A percentile compares a stretch with the other conserved stretches of the same genome.
phyloP scores from a whole-genome alignment of 306 rosid species.

The Luffa aegyptiaca region DNA sequence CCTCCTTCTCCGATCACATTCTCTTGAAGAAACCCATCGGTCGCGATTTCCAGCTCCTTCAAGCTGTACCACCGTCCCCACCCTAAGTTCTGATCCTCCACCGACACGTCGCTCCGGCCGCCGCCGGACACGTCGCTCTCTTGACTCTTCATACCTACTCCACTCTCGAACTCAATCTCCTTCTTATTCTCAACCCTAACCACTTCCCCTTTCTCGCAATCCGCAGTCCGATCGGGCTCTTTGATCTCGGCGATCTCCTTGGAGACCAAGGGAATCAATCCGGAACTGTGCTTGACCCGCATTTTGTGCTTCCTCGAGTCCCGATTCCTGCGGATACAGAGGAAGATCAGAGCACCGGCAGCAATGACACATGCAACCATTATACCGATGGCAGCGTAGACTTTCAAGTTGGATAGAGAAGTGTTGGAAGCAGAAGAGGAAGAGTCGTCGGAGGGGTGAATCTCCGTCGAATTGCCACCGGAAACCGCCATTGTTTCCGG shows the following conservation, averaged over 20 bases:
- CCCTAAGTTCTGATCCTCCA: constrained; percentile 55
- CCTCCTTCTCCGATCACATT: constrained; percentile 98
- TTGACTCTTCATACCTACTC: constrained; percentile 18
- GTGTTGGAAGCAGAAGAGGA: constrained; percentile 23
- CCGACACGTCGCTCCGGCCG: constrained; percentile 30
- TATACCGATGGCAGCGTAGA: constrained; percentile 38
- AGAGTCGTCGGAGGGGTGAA: constrained; percentile 14
- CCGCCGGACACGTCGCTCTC: constrained; percentile 43
- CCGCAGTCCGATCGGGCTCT: constrained; percentile 20
- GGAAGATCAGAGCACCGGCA: constrained; percentile 29
- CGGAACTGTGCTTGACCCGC: constrained; percentile 65
- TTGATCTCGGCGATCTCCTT: constrained; percentile 72
- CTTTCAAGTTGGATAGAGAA: constrained; percentile 30
- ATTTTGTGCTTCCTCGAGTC: constrained; percentile 23
- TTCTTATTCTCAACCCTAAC: constrained; percentile 25
- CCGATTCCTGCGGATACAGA: constrained; percentile 39
- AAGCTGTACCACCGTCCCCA: constrained; percentile 94
- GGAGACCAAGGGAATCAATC: constrained; percentile 59
- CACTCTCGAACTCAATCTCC: constrained; percentile 21
- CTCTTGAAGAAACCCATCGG: constrained; percentile 51
- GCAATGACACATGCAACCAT: constrained; percentile 23
- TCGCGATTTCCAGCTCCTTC: constrained; percentile 63
- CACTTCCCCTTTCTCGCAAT: constrained; percentile 16
- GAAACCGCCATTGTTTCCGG: constrained; percentile 41
- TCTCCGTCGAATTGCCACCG: constrained; percentile 19